These are phyloP conservation scores for Globisporangium middletonii DNA, from an alignment of 352 stramenopile species.

Conservation along the genomic window DNA sequence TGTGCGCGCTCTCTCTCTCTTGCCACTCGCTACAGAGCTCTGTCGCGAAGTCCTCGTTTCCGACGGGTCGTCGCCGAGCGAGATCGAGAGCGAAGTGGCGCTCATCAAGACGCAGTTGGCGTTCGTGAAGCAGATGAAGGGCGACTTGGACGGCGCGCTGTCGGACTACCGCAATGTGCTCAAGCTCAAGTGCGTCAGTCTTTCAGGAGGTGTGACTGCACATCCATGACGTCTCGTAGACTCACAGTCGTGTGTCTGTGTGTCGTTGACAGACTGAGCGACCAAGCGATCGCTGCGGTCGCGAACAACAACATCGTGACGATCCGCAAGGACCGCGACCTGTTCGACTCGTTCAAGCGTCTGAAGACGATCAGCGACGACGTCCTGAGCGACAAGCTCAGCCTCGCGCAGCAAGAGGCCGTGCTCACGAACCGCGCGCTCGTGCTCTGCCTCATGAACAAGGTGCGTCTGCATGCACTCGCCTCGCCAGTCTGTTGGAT, in stretches of 20 bases:
- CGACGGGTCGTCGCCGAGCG: constrained; percentile 43
- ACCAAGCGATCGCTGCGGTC: constrained; percentile 55
- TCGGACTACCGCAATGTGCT: constrained; percentile 73
- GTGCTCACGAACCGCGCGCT: constrained; percentile 72
- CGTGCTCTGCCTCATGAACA: constrained; percentile 70
- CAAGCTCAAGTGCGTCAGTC: constrained; percentile 61
- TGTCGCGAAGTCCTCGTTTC: constrained; percentile 53
- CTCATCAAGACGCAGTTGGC: constrained; percentile 67
- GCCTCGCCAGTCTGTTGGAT: background rate
- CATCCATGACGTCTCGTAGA: background rate
- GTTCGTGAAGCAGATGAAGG: constrained; percentile 77
- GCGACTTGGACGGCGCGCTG: constrained; percentile 58
- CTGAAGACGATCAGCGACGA: constrained; percentile 59
- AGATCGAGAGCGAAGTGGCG: constrained; percentile 69
- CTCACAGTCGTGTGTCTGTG: background rate
- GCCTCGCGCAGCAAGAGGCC: constrained; percentile 49
- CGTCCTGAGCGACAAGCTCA: constrained; percentile 58
- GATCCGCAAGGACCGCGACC: constrained; percentile 68
- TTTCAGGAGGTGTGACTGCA: background rate
- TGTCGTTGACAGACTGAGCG: constrained; percentile 36
- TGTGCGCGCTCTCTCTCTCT: background rate
- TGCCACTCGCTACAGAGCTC: constrained; percentile 28
- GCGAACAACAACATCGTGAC: constrained; percentile 81
- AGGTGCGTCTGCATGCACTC: constrained; percentile 23
- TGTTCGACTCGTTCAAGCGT: constrained; percentile 82